phyloP scores from a whole-genome alignment of 768 basidiomycete species.

The Ramaria rubella region DNA sequence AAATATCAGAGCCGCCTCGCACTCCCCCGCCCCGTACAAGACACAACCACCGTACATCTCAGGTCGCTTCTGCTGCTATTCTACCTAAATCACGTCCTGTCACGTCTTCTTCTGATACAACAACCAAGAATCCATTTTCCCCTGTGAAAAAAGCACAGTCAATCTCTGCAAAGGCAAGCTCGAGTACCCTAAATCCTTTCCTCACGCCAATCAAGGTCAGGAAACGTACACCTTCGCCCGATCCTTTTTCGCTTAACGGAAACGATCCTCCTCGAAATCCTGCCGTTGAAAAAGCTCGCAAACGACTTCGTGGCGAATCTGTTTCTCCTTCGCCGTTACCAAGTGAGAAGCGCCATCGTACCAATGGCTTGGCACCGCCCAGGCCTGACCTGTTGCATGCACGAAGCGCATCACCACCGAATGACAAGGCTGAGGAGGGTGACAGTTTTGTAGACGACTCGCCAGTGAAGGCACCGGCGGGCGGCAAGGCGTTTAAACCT shows the following conservation, averaged over 20 bases:
- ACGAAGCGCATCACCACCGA: conserved; percentile 26
- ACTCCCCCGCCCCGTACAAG: conserved; percentile 28
- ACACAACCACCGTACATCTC: conserved; percentile 21
- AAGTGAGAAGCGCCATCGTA: conserved; percentile 65
- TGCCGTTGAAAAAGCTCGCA: conserved; percentile 57
- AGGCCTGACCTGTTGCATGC: conserved; percentile 31
- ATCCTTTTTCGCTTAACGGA: conserved; percentile 36
- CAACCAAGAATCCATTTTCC: conserved; percentile 72
- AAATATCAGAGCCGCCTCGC: conserved; percentile 27
- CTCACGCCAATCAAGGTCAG: conserved; percentile 31
- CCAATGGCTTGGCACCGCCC: conserved; percentile 25
- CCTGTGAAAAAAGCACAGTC: conserved; percentile 60
- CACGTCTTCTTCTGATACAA: conserved; percentile 44
- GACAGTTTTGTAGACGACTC: conserved; percentile 59
- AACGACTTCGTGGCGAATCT: conserved; percentile 74
- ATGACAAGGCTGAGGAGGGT: conserved; percentile 28
- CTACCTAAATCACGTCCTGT: conserved; percentile 46
- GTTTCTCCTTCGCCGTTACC: conserved; percentile 72
- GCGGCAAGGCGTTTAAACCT: conserved; percentile 56
- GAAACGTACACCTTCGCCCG: conserved; percentile 23
- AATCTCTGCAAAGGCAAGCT: neutral
- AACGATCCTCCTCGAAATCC: conserved; percentile 5
- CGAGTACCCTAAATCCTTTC: conserved; percentile 37
- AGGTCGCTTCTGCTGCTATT: conserved; percentile 26
- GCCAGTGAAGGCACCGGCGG: conserved; percentile 54